phyloP scores from a whole-genome alignment of 2,329 filamentous ascomycete species.

The Penicillium occitanis region DNA sequence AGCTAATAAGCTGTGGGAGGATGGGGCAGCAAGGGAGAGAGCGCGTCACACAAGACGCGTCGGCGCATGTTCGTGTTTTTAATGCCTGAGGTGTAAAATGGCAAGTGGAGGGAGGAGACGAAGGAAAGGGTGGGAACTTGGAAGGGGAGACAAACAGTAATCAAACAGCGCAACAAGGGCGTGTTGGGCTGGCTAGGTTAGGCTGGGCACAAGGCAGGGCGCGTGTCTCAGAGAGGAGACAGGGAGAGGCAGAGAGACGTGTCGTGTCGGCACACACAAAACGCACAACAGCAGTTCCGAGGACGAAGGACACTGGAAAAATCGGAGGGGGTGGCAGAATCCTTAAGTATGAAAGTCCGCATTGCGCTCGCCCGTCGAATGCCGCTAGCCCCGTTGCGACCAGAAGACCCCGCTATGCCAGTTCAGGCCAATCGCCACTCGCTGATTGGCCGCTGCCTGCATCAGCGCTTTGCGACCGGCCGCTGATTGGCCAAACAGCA shows the following conservation, averaged over 20 bases:
- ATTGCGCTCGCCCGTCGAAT: constrained; percentile 35
- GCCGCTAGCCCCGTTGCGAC: constrained; percentile 40
- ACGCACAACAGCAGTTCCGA: constrained; percentile 33
- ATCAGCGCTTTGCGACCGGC: constrained; percentile 26
- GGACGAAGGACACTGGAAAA: constrained; percentile 40
- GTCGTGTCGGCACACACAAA: constrained; percentile 22
- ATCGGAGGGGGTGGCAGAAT: constrained; percentile 43
- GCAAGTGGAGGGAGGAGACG: neutral
- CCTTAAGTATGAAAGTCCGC: constrained; percentile 43
- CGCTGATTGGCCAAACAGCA: constrained; percentile 29
- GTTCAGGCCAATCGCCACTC: constrained; percentile 32
- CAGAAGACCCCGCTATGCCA: constrained; percentile 37
- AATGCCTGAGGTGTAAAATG: constrained; percentile 6
- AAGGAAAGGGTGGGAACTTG: neutral
- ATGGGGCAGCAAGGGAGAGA: constrained; percentile 12
- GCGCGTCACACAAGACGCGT: constrained; percentile 18
- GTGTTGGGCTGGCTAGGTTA: neutral
- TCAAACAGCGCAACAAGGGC: neutral
- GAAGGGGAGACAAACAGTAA: constrained; percentile 9
- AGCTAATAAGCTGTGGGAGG: constrained; percentile 20
- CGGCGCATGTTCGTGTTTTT: constrained; percentile 11
- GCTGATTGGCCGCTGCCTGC: constrained; percentile 34
- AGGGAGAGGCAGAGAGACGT: constrained; percentile 23
- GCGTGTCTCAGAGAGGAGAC: neutral
- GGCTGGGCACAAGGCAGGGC: neutral